Evolutionary conservation across 2,329 filamentous ascomycete species (phyloP).

Genomic region (Trichoderma pleuroti): DNA sequence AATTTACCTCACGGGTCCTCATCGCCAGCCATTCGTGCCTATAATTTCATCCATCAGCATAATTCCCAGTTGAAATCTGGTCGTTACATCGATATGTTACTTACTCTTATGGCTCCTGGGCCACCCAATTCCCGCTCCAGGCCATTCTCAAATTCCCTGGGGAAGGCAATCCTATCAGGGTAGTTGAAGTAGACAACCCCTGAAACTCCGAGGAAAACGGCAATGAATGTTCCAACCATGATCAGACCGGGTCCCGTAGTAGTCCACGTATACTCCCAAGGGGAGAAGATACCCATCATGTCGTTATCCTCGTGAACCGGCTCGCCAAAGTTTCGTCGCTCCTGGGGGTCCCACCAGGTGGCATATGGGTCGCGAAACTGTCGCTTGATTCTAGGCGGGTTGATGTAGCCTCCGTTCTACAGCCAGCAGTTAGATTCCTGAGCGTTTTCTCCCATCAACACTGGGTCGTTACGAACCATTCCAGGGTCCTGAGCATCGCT

Average conservation of each 20-base stretch:
- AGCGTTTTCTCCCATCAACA: not conserved
- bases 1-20: slow-evolving; percentile 43
- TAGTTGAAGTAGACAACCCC: slow-evolving; percentile 67
- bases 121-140: slow-evolving; percentile 74
- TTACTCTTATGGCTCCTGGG: slow-evolving; percentile 60
- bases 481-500: slow-evolving; percentile 62
- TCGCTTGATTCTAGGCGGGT: slow-evolving; percentile 76
- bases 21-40: slow-evolving; percentile 56
- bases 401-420: slow-evolving; percentile 81
- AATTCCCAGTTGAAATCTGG: not conserved
- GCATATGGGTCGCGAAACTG: slow-evolving; percentile 89
- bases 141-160: slow-evolving; percentile 68
- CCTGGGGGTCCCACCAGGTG: slow-evolving; percentile 97
- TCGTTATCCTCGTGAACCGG: slow-evolving; percentile 97
- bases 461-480: slow-evolving; percentile 50
- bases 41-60: slow-evolving; percentile 25
- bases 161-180: slow-evolving; percentile 66
- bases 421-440: slow-evolving; percentile 27
- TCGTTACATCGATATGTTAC: slow-evolving; percentile 32
- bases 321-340: slow-evolving; percentile 94
- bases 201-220: slow-evolving; percentile 59
- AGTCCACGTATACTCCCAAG: slow-evolving; percentile 82
- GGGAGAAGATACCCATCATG: slow-evolving; percentile 81
- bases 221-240: slow-evolving; percentile 66
- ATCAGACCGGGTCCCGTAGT: slow-evolving; percentile 66